Percentiles rank a stretch among this genome's conserved stretches.
Evolutionary conservation across 129 eudicot species (phyloP).

Genomic region (Centella asiatica): DNA sequence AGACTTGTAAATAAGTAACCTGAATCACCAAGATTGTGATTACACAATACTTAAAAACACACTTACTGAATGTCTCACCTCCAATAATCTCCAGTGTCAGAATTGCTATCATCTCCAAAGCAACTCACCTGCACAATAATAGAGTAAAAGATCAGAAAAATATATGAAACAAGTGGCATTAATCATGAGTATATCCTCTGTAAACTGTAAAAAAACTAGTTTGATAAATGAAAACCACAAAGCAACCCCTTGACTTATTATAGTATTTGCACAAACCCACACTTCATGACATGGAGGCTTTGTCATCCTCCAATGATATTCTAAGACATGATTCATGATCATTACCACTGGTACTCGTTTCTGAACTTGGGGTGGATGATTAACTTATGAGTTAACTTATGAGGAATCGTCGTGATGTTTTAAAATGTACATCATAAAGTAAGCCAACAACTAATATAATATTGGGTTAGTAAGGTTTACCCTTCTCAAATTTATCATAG

Average conservation of each 20-base stretch:
- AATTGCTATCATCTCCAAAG: conserved; percentile 73
- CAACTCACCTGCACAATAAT: conserved; percentile 73
- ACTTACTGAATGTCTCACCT: conserved; percentile 38
- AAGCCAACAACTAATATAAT: no score
- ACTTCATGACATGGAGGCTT: not conserved
- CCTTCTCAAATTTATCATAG: no score
- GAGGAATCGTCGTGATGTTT: no score
- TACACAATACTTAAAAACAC: not conserved
- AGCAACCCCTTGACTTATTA: not conserved
- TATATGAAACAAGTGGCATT: not conserved
- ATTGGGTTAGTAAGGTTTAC: no score
- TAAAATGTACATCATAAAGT: no score
- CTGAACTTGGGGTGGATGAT: no score
- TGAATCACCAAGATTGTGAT: conserved; percentile 1
- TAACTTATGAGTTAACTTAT: no score
- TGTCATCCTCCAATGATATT: not conserved
- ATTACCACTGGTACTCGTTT: no score
- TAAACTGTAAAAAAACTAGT: not conserved
- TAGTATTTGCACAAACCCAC: no score
- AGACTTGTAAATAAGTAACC: conserved; percentile 4
- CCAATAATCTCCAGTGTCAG: conserved; percentile 99
- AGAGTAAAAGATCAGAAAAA: not conserved
- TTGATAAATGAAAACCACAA: no score
- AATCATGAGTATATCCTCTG: not conserved
- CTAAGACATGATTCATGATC: no score